Percentiles rank a stretch among this genome's conserved stretches.
phyloP scores from a whole-genome alignment of 108 stramenopile genomes.

The Cyclotella baltica region DNA sequence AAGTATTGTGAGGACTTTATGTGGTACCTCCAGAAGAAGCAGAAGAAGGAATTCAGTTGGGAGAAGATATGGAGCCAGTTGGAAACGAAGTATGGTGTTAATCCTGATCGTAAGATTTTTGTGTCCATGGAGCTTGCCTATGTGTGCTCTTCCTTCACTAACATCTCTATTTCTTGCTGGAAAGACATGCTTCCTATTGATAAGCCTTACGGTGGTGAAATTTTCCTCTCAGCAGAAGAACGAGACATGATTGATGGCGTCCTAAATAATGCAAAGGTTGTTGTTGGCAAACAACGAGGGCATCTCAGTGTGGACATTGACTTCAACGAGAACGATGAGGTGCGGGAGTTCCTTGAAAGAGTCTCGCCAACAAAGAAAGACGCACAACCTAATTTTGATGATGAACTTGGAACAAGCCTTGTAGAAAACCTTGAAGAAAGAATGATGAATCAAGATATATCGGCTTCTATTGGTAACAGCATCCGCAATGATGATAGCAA shows the following conservation, averaged over 20 bases:
- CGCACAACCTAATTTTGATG: neutral
- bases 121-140: neutral
- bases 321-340: conserved; percentile 52
- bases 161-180: neutral
- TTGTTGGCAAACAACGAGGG: conserved; percentile 29
- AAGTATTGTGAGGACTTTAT: conserved; percentile 52
- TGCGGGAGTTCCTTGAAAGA: conserved; percentile 35
- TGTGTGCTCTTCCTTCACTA: neutral
- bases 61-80: conserved; percentile 47
- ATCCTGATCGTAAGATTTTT: conserved; percentile 36
- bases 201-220: conserved; percentile 40
- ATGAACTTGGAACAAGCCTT: conserved; percentile 23
- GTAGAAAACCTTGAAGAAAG: conserved; percentile 33
- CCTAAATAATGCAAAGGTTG: conserved; percentile 40
- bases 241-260: conserved; percentile 50
- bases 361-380: conserved; percentile 20
- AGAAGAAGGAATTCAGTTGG: conserved; percentile 53
- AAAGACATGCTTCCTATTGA: conserved; percentile 55
- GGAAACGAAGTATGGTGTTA: conserved; percentile 56
- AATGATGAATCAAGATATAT: conserved; percentile 11
- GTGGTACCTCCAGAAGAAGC: conserved; percentile 23
- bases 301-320: conserved; percentile 24
- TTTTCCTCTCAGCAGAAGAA: conserved; percentile 48
- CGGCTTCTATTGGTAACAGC: neutral
- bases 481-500: neutral